Percentiles rank a stretch among this genome's conserved stretches.
Evolutionary conservation across 345 rosid genomes (phyloP).

Genomic region (Melastoma malabathricum): DNA sequence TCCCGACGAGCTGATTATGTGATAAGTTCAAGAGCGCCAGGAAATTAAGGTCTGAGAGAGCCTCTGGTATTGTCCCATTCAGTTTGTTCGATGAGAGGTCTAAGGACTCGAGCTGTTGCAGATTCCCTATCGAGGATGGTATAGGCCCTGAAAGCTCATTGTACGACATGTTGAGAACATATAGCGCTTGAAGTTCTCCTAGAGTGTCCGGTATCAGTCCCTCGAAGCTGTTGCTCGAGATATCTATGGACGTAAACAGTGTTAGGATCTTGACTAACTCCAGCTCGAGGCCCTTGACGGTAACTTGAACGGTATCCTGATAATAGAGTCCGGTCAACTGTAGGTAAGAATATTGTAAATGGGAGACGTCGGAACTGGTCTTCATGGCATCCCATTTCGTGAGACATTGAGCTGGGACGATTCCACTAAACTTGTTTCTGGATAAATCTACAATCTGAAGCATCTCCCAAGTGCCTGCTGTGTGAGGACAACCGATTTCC

Average conservation of each 20-base stretch:
- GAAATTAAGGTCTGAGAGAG: slow-evolving; percentile 16
- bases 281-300: slow-evolving; percentile 26
- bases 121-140: slow-evolving; percentile 2
- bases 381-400: slow-evolving; percentile 7
- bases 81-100: slow-evolving; percentile 21
- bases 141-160: slow-evolving; percentile 1
- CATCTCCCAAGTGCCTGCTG: slow-evolving; percentile 6
- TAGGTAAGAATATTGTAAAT: not conserved
- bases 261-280: slow-evolving; percentile 14
- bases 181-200: slow-evolving; percentile 11
- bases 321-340: not conserved
- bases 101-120: slow-evolving; percentile 3
- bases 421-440: slow-evolving; percentile 14
- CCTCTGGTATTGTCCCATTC: slow-evolving; percentile 11
- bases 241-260: slow-evolving; percentile 1
- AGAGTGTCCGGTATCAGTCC: slow-evolving; percentile 13
- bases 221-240: not conserved
- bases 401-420: not conserved
- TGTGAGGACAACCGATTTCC: slow-evolving; percentile 7
- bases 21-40: slow-evolving; percentile 26
- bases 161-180: slow-evolving; percentile 11
- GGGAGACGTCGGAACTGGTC: not conserved
- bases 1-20: slow-evolving; percentile 13
- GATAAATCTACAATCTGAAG: slow-evolving; percentile 41
- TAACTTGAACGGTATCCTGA: slow-evolving; percentile 20